phyloP scores from a whole-genome alignment of 805 yeast species.

The Zygoascus tannicola region DNA sequence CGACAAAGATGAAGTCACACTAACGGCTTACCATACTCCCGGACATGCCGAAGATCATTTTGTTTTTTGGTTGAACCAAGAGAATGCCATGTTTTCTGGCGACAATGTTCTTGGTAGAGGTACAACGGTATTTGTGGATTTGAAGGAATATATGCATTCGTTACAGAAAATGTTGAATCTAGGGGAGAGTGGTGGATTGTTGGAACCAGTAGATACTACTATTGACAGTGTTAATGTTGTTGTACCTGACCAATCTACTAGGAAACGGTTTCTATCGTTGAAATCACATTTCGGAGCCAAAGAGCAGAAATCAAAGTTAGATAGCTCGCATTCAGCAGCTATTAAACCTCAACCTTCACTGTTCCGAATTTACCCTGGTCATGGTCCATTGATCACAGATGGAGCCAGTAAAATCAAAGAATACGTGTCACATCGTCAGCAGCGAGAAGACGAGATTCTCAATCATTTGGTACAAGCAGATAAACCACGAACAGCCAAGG shows the following conservation, averaged over 20 bases:
- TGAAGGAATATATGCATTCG: conserved; percentile 23
- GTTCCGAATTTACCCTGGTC: conserved; percentile 30
- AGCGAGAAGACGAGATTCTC: conserved; percentile 27
- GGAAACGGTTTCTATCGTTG: no score
- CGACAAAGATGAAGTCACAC: conserved; percentile 21
- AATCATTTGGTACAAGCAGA: conserved; percentile 11
- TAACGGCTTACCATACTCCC: conserved; percentile 26
- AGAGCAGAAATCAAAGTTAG: not conserved
- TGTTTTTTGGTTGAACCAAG: conserved; percentile 29
- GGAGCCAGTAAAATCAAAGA: conserved; percentile 24
- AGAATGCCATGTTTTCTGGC: conserved; percentile 26
- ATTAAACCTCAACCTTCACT: no score
- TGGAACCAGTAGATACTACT: not conserved
- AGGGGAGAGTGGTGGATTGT: conserved; percentile 1
- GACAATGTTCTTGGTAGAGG: conserved; percentile 34
- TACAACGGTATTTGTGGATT: conserved; percentile 28
- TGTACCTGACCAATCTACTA: not conserved
- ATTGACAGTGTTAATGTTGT: not conserved
- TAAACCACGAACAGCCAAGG: conserved; percentile 9
- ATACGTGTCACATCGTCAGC: conserved; percentile 28
- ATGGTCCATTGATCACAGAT: conserved; percentile 27
- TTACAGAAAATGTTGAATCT: conserved; percentile 21
- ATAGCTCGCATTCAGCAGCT: conserved; percentile 2
- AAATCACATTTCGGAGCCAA: conserved; percentile 1
- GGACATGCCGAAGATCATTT: conserved; percentile 32